A percentile compares a stretch with the other conserved stretches of the same genome.
These are phyloP conservation scores for Quercus mongolica DNA, from an alignment of 306 rosid species.

Conservation along the genomic window DNA sequence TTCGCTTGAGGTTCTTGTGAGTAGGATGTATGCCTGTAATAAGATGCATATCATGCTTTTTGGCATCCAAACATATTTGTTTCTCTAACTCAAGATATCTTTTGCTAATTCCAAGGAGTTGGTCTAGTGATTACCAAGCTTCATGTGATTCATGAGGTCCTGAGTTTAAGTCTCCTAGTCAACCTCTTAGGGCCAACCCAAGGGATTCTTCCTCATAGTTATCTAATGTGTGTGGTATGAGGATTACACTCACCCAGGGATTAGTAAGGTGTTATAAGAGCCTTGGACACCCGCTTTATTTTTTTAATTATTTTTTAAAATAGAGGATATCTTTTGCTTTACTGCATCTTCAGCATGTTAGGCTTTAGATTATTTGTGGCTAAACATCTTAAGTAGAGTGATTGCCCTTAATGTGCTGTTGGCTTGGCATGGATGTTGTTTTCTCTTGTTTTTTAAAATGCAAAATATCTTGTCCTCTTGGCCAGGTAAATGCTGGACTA, in stretches of 20 bases:
- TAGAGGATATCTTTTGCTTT: neutral
- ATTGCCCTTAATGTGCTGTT: neutral
- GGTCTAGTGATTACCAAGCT: no score
- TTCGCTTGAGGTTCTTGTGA: neutral
- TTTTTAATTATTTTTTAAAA: no score
- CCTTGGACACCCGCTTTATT: no score
- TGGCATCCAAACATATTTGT: neutral
- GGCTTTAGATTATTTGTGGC: neutral
- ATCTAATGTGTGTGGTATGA: no score
- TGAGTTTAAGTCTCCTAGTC: no score
- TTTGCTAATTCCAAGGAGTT: neutral
- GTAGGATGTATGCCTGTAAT: neutral
- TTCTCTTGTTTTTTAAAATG: neutral
- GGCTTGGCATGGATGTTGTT: slow-evolving; percentile 10
- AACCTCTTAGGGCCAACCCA: no score
- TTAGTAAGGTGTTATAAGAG: no score
- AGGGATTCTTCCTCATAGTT: no score
- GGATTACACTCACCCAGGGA: no score
- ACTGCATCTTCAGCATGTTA: neutral
- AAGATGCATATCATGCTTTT: neutral
- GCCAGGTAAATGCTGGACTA: slow-evolving; percentile 85
- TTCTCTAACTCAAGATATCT: neutral
- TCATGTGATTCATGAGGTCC: no score
- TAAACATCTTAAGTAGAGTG: neutral
- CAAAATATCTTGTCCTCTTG: slow-evolving; percentile 21